Percentiles rank a stretch among this genome's conserved stretches.
Evolutionary conservation across 768 basidiomycete species (phyloP).

Genomic region (Serendipita vermifera): DNA sequence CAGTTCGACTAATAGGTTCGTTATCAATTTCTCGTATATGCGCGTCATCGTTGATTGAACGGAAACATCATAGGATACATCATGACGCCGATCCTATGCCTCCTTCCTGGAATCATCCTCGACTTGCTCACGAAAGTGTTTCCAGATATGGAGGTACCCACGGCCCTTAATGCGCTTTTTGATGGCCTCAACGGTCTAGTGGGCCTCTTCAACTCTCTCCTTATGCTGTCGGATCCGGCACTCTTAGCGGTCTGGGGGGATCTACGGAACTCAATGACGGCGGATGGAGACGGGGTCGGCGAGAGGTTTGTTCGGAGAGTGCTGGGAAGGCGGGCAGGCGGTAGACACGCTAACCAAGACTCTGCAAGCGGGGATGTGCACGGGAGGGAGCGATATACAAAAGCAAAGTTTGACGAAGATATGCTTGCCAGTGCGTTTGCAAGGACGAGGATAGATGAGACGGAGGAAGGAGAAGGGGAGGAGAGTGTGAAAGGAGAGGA

Average conservation of each 20-base stretch:
- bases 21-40: too few relatives aligned
- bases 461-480: not conserved
- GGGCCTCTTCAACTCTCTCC: slow-evolving; percentile 7
- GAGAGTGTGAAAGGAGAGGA: too few relatives aligned
- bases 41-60: too few relatives aligned
- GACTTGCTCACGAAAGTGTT: slow-evolving; percentile 2
- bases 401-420: not conserved
- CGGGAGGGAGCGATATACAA: too few relatives aligned
- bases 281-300: too few relatives aligned
- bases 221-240: slow-evolving; percentile 4
- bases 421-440: not conserved
- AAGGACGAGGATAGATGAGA: not conserved
- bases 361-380: too few relatives aligned
- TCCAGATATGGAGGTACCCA: not conserved
- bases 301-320: too few relatives aligned
- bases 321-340: too few relatives aligned
- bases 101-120: slow-evolving; percentile 5
- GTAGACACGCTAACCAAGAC: too few relatives aligned
- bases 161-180: not conserved
- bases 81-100: not conserved
- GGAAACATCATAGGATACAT: not conserved
- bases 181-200: slow-evolving; percentile 3
- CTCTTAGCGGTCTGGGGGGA: not conserved
- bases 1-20: slow-evolving; percentile 4
- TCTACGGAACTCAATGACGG: too few relatives aligned